phyloP scores from a whole-genome alignment of 306 rosid genomes.

The Begonia loranthoides region DNA sequence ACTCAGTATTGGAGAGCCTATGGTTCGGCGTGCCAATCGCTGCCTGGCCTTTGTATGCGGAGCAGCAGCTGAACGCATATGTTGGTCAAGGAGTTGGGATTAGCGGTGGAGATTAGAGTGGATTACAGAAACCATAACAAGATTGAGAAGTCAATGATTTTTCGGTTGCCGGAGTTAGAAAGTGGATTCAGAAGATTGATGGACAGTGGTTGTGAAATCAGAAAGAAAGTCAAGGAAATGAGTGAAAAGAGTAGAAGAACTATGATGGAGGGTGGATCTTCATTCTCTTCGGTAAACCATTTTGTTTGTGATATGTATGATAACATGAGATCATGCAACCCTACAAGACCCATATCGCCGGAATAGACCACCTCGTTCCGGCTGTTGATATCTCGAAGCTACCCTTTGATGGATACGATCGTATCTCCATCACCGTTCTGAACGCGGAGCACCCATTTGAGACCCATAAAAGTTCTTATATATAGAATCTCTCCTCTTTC shows the following conservation, averaged over 20 bases:
- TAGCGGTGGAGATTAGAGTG: slow-evolving; percentile 9
- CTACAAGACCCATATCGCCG: too few relatives aligned
- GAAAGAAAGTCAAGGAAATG: slow-evolving; percentile 13
- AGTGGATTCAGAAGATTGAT: slow-evolving; percentile 23
- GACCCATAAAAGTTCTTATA: too few relatives aligned
- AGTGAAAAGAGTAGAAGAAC: slow-evolving; percentile 11
- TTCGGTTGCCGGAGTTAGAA: slow-evolving; percentile 20
- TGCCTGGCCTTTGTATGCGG: slow-evolving; percentile 17
- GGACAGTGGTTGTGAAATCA: slow-evolving; percentile 13
- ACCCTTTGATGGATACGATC: too few relatives aligned
- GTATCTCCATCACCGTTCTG: too few relatives aligned
- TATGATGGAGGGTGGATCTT: slow-evolving; percentile 11
- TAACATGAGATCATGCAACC: neutral
- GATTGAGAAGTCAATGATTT: neutral
- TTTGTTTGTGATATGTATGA: neutral
- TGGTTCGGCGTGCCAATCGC: slow-evolving; percentile 20
- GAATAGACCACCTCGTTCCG: too few relatives aligned
- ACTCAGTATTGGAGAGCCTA: slow-evolving; percentile 11
- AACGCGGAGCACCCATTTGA: too few relatives aligned
- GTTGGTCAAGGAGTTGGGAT: slow-evolving; percentile 8
- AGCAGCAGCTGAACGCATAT: slow-evolving; percentile 13
- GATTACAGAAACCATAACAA: neutral
- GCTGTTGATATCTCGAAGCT: too few relatives aligned
- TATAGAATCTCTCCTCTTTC: too few relatives aligned
- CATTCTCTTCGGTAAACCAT: slow-evolving; percentile 2